Percentiles rank a stretch among this genome's conserved stretches.
Evolutionary conservation across 345 rosid genomes (phyloP).

Genomic region (Gossypium ekmanianum): DNA sequence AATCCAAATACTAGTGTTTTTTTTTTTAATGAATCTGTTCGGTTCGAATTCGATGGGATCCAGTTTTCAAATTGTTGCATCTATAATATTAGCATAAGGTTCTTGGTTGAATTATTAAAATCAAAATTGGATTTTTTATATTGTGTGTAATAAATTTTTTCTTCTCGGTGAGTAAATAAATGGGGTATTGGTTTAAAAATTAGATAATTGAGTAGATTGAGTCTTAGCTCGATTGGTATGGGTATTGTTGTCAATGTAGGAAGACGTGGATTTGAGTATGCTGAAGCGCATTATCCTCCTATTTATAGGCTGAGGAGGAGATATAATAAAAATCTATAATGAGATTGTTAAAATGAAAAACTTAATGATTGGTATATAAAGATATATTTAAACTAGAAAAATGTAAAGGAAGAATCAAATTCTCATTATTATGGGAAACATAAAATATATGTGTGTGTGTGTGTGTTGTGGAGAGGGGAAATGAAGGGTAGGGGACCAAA

Average conservation of each 20-base stretch:
- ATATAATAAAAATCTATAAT: too few relatives aligned
- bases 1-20: neutral
- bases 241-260: too few relatives aligned
- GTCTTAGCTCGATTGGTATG: too few relatives aligned
- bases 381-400: neutral
- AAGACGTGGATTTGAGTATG: rapidly evolving
- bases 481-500: slow-evolving; percentile 32
- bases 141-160: neutral
- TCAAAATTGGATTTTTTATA: neutral
- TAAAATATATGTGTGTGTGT: neutral
- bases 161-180: too few relatives aligned
- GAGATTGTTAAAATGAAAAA: too few relatives aligned
- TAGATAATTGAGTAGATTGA: too few relatives aligned
- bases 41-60: slow-evolving; percentile 20
- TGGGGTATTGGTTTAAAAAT: too few relatives aligned
- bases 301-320: too few relatives aligned
- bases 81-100: neutral
- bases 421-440: slow-evolving; percentile 5
- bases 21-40: slow-evolving; percentile 12
- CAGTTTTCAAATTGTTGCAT: neutral
- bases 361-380: neutral
- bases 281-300: rapidly evolving
- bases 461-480: neutral
- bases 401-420: slow-evolving; percentile 22
- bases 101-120: neutral